Conservation (phyloP, 2,329 filamentous ascomycete species). For the Diplodia intermedia region DNA sequence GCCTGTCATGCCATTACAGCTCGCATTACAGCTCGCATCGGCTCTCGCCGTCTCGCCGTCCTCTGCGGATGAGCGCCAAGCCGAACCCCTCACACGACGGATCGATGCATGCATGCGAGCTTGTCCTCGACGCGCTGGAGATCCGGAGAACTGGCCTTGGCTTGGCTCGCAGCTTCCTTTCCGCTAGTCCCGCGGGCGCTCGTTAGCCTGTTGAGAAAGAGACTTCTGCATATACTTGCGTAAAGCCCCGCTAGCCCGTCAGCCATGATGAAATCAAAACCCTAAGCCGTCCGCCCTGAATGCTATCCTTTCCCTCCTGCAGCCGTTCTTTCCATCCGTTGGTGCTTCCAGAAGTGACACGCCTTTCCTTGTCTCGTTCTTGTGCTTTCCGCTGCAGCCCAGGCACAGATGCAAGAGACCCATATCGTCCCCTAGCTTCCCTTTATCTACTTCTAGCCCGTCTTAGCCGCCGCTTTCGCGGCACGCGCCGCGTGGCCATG, state of each 20-base stretch:
- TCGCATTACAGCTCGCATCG: not conserved
- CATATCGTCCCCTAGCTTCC: not conserved
- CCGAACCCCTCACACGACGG: constrained; percentile 2
- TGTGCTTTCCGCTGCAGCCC: not conserved
- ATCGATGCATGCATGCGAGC: constrained; percentile 6
- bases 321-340: not conserved
- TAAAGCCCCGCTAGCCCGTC: not conserved
- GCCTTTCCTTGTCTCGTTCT: not conserved
- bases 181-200: not conserved
- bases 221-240: not conserved
- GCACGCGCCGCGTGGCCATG: not conserved
- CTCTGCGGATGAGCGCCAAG: not conserved
- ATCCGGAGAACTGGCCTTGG: not conserved
- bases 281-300: constrained; percentile 3
- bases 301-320: not conserved
- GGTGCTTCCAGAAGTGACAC: not conserved
- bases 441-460: not conserved
- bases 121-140: not conserved
- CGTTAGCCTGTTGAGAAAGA: constrained; percentile 8
- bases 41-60: not conserved
- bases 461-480: not conserved
- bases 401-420: not conserved
- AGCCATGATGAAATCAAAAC: constrained; percentile 24
- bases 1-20: not conserved
- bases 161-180: constrained; percentile 6